Percentiles rank a stretch among this genome's conserved stretches.
Evolutionary conservation across 805 yeast species (phyloP).

Genomic region (Candida maltosa): DNA sequence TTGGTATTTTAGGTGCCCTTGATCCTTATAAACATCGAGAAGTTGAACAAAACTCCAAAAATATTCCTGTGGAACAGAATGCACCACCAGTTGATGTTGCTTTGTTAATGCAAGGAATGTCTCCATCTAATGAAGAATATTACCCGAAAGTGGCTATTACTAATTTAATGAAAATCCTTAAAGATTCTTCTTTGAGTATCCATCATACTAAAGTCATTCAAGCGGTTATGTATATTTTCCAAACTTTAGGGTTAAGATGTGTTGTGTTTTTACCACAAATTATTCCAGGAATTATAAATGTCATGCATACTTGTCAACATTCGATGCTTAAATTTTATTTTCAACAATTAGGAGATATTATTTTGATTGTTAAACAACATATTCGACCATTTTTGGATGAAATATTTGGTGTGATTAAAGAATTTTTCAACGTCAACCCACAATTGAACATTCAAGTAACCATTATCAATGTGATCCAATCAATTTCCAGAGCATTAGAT

Average conservation of each 20-base stretch:
- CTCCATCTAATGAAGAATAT: slow-evolving; percentile 89
- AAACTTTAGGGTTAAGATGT: slow-evolving; percentile 82
- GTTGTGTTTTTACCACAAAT: slow-evolving; percentile 86
- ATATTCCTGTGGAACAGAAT: slow-evolving; percentile 63
- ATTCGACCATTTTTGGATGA: slow-evolving; percentile 78
- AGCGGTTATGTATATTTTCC: slow-evolving; percentile 87
- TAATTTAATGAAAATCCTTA: slow-evolving; percentile 76
- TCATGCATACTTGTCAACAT: slow-evolving; percentile 78
- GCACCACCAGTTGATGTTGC: slow-evolving; percentile 91
- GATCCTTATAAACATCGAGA: slow-evolving; percentile 96
- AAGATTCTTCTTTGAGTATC: slow-evolving; percentile 77
- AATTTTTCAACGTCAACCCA: slow-evolving; percentile 50
- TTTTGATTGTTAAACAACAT: slow-evolving; percentile 83
- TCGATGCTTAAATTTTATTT: slow-evolving; percentile 83
- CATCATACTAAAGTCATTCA: slow-evolving; percentile 94
- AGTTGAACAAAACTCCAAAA: slow-evolving; percentile 69
- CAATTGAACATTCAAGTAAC: slow-evolving; percentile 68
- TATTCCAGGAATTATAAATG: slow-evolving; percentile 81
- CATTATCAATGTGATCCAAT: slow-evolving; percentile 75
- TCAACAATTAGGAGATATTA: slow-evolving; percentile 78
- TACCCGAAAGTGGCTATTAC: slow-evolving; percentile 93
- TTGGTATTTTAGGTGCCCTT: slow-evolving; percentile 93
- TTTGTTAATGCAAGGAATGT: slow-evolving; percentile 86
- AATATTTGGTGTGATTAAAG: slow-evolving; percentile 71
- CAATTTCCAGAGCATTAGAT: slow-evolving; percentile 80